A percentile compares a stretch with the other conserved stretches of the same genome.
These are phyloP conservation scores for Apiospora marii DNA, from an alignment of 2,329 filamentous ascomycete species.

Conservation along the genomic window DNA sequence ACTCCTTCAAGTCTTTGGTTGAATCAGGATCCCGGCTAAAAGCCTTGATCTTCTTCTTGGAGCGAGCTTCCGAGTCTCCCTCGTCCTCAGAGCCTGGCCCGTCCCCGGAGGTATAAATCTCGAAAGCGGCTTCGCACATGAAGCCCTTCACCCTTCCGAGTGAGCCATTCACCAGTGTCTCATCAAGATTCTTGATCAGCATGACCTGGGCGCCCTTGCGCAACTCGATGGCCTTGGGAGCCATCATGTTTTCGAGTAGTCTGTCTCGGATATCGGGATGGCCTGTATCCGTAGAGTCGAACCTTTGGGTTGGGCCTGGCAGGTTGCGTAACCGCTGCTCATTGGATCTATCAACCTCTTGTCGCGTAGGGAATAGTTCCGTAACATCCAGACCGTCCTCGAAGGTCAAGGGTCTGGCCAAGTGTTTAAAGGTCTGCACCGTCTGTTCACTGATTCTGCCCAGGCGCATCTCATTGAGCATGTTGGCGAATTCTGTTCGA, in stretches of 20 bases:
- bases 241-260: slow-evolving; percentile 90
- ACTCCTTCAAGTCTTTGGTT: slow-evolving; percentile 64
- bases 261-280: slow-evolving; percentile 77
- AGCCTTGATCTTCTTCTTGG: slow-evolving; percentile 64
- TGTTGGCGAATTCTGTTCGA: slow-evolving; percentile 77
- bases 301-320: slow-evolving; percentile 72
- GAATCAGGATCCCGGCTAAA: slow-evolving; percentile 53
- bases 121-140: slow-evolving; percentile 61
- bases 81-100: slow-evolving; percentile 54
- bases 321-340: slow-evolving; percentile 75
- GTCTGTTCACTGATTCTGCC: slow-evolving; percentile 82
- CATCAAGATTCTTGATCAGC: slow-evolving; percentile 99
- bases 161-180: slow-evolving; percentile 91
- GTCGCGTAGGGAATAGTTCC: slow-evolving; percentile 90
- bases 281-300: slow-evolving; percentile 78
- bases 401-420: slow-evolving; percentile 75
- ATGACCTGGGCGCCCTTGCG: slow-evolving; percentile 97
- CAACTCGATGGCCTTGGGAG: slow-evolving; percentile 78
- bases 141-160: slow-evolving; percentile 86
- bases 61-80: slow-evolving; percentile 46
- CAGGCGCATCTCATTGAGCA: slow-evolving; percentile 98
- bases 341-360: slow-evolving; percentile 91
- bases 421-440: slow-evolving; percentile 75
- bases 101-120: slow-evolving; percentile 36
- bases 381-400: slow-evolving; percentile 82